phyloP scores from a whole-genome alignment of 2,329 filamentous ascomycete genomes.

The Mollisiaceae sp. region DNA sequence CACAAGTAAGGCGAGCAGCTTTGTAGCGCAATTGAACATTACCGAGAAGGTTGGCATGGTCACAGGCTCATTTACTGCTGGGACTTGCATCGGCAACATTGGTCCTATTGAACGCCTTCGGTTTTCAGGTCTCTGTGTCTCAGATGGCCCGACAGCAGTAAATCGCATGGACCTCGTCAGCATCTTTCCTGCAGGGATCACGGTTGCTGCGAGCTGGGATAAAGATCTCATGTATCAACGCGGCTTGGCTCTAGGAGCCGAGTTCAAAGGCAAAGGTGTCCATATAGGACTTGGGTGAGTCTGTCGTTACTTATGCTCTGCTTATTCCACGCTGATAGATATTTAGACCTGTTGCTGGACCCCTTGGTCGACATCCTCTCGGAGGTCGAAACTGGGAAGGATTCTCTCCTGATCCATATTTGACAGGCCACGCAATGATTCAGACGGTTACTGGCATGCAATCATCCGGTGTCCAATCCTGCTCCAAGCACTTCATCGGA shows the following conservation, averaged over 20 bases:
- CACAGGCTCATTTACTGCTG: constrained; percentile 18
- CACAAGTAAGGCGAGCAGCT: constrained; percentile 67
- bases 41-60: constrained; percentile 27
- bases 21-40: constrained; percentile 60
- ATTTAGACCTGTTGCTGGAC: constrained; percentile 57
- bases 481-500: constrained; percentile 62
- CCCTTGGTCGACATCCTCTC: constrained; percentile 67
- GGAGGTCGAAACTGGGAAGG: constrained; percentile 72
- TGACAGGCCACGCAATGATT: constrained; percentile 25
- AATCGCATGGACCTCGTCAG: constrained; percentile 49
- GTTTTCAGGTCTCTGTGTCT: constrained; percentile 28
- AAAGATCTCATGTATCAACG: constrained; percentile 70
- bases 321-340: neutral
- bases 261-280: constrained; percentile 78
- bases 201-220: constrained; percentile 78
- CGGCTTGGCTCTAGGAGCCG: constrained; percentile 74
- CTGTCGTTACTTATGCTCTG: neutral
- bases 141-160: constrained; percentile 29
- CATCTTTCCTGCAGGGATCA: constrained; percentile 74
- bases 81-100: constrained; percentile 31
- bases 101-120: constrained; percentile 23
- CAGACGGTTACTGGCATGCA: constrained; percentile 64
- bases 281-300: constrained; percentile 69
- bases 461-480: constrained; percentile 68
- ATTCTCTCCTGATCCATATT: constrained; percentile 42